These are phyloP conservation scores for Penicillium atrosanguineum DNA, from an alignment of 495 filamentous ascomycete species.

Conservation along the genomic window DNA sequence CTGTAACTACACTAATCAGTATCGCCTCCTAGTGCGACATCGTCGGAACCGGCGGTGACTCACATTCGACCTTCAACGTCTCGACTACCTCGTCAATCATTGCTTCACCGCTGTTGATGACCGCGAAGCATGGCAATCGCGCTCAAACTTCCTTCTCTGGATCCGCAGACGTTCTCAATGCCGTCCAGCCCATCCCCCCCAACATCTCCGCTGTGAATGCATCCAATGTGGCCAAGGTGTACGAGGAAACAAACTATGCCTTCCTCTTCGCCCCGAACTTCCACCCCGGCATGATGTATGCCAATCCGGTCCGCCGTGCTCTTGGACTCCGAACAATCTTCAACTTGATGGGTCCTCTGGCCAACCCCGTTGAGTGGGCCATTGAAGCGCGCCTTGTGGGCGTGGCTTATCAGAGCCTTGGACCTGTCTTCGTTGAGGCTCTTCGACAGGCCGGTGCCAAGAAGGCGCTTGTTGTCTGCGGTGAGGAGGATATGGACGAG, in stretches of 20 bases:
- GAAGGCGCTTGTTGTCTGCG: conserved; percentile 90
- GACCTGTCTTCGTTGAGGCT: conserved; percentile 83
- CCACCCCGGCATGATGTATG: conserved; percentile 88
- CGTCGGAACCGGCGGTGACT: conserved; percentile 95
- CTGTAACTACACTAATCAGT: conserved; percentile 1
- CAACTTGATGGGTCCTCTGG: conserved; percentile 89
- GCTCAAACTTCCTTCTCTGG: conserved; percentile 96
- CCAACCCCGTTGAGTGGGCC: conserved; percentile 76
- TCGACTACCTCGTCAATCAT: conserved; percentile 92
- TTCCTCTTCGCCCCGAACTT: conserved; percentile 97
- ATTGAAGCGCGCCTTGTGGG: conserved; percentile 90
- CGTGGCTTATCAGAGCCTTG: conserved; percentile 81
- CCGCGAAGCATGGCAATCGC: conserved; percentile 93
- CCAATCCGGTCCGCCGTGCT: conserved; percentile 75
- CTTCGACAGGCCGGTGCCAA: conserved; percentile 69
- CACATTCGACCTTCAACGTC: conserved; percentile 97
- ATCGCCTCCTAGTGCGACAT: conserved; percentile 72
- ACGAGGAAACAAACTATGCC: conserved; percentile 77
- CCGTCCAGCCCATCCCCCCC: conserved; percentile 65
- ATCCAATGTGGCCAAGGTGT: conserved; percentile 64
- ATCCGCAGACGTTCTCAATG: conserved; percentile 84
- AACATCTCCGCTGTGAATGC: conserved; percentile 70
- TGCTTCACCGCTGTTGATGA: conserved; percentile 73
- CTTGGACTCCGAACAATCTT: conserved; percentile 93
- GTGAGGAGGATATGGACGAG: conserved; percentile 92